These are phyloP conservation scores for Zalerion maritima DNA, from an alignment of 495 filamentous ascomycete species.

Conservation along the genomic window DNA sequence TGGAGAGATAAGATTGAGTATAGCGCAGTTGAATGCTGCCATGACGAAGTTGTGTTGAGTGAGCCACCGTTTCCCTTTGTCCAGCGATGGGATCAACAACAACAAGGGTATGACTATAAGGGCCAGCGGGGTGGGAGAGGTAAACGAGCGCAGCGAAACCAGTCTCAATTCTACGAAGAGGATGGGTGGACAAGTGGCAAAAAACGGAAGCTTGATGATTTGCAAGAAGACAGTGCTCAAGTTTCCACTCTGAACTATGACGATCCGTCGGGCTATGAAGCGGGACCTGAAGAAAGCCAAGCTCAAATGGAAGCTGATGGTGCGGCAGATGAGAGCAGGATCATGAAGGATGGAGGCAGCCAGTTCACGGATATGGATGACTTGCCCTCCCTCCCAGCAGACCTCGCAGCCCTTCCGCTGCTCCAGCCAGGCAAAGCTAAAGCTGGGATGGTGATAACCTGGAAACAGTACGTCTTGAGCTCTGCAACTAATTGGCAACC, in stretches of 20 bases:
- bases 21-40: conserved; percentile 68
- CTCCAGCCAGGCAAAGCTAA: conserved; percentile 39
- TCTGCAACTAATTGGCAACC: conserved; percentile 68
- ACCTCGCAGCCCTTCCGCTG: conserved; percentile 38
- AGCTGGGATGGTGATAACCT: conserved; percentile 59
- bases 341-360: conserved; percentile 16
- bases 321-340: conserved; percentile 13
- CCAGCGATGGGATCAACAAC: conserved; percentile 74
- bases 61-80: conserved; percentile 81
- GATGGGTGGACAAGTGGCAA: conserved; percentile 28
- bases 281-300: conserved; percentile 5
- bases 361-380: conserved; percentile 34
- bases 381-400: conserved; percentile 50
- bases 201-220: conserved; percentile 36
- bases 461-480: conserved; percentile 61
- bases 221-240: conserved; percentile 14
- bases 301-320: conserved; percentile 7
- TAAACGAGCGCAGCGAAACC: conserved; percentile 26
- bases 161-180: conserved; percentile 24
- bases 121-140: conserved; percentile 21
- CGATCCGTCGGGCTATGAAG: conserved; percentile 20
- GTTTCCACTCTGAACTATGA: conserved; percentile 36
- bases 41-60: conserved; percentile 56
- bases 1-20: conserved; percentile 65
- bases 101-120: conserved; percentile 29